phyloP scores from a whole-genome alignment of 1,284 basidiomycete genomes.

The Phylloporus gajari region DNA sequence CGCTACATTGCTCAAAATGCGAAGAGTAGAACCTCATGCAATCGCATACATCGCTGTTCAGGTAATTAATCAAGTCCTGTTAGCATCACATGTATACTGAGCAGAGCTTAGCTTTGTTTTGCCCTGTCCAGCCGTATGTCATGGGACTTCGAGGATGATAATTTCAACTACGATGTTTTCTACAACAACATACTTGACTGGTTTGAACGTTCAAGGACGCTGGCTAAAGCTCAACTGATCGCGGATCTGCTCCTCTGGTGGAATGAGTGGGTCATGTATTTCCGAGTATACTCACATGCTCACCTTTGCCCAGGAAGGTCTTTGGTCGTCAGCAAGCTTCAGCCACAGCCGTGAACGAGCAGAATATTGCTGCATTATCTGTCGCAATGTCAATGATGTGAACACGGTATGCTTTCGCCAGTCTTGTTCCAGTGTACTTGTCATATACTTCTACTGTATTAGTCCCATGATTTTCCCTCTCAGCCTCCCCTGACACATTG shows the following conservation, averaged over 20 bases:
- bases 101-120: conserved; percentile 16
- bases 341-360: no score
- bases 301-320: no score
- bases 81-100: neutral
- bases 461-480: no score
- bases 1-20: conserved; percentile 18
- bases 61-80: conserved; percentile 7
- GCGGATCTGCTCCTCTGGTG: conserved; percentile 21
- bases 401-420: no score
- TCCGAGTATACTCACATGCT: no score
- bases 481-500: no score
- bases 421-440: no score
- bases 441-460: no score
- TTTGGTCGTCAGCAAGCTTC: no score
- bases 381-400: no score
- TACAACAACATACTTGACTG: conserved; percentile 22
- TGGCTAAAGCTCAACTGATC: neutral
- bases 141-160: conserved; percentile 13
- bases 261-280: conserved; percentile 2
- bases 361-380: no score
- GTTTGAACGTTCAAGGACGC: conserved; percentile 10
- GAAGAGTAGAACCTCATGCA: conserved; percentile 7
- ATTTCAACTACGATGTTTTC: conserved; percentile 19
- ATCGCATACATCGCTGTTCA: conserved; percentile 27
- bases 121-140: conserved; percentile 9